Base-by-base conservation (phyloP, 805 yeast genomes). In the Barnettozyma populi region DNA sequence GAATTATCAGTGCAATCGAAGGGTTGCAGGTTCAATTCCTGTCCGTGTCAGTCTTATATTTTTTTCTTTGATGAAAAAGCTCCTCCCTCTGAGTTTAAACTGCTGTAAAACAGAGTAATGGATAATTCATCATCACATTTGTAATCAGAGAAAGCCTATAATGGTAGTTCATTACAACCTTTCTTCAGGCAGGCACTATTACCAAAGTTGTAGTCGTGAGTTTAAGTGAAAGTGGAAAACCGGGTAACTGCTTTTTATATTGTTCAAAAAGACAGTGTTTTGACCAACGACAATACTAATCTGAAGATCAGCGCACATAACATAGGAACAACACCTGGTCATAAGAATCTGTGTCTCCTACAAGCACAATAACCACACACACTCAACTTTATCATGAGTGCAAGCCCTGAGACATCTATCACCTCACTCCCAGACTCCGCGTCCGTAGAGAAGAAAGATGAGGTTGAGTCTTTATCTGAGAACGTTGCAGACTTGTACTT, bases 11-110 rank as follows among this genome's bases (percentile, higher is more conserved):
- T 71, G 77, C 68, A 66, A 80, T 79, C 87, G 81, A 79, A 80
- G 79, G 87, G 87, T 77, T 81, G 87, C 86, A 81, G 86, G 87
- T 81, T 81, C 87, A 78, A 81, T 79, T 81, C 87, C 86, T 81
- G 87, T 80, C 84, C 83, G 85, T 79, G 82, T 79, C 84, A 79
- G 49, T 59, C 69, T 64, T 68, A 39, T 63, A 54, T 57, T 65
- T 63, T 52, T 59, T 63, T 64, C 62, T 42, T 45, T 5, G n/a
- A n/a, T n/a, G n/a, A n/a, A n/a, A n/a, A n/a, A n/a, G n/a, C n/a
- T n/a, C n/a, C n/a, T n/a, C n/a, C n/a, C n/a, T n/a, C n/a, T n/a
- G n/a, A n/a, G n/a, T n/a, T n/a, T n/a, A n/a, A n/a, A n/a, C n/a
- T n/a, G n/a, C n/a, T n/a, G n/a, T n/a, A n/a, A n/a, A n/a, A n/a